These are phyloP conservation scores for Blastobotrys arbuscula DNA, from an alignment of 1,139 yeast species.

Conservation along the genomic window DNA sequence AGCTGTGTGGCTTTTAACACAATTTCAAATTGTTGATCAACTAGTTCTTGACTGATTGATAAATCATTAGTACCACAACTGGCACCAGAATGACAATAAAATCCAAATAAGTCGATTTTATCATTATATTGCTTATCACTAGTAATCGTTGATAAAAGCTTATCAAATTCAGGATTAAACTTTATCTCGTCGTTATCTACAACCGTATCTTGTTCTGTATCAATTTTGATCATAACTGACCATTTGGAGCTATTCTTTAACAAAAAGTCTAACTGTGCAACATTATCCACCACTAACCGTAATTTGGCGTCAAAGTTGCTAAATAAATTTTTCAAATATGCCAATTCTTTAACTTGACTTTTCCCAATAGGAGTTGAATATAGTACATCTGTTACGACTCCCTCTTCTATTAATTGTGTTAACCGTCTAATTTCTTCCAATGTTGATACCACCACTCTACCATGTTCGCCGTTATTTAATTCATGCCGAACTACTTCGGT, in stretches of 20 bases:
- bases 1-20: slow-evolving; percentile 48
- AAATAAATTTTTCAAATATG: slow-evolving; percentile 33
- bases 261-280: slow-evolving; percentile 49
- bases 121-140: slow-evolving; percentile 33
- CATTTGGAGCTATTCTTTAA: slow-evolving; percentile 24
- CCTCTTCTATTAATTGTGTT: slow-evolving; percentile 40
- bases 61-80: slow-evolving; percentile 49
- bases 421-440: slow-evolving; percentile 57
- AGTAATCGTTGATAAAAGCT: slow-evolving; percentile 34
- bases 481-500: slow-evolving; percentile 43
- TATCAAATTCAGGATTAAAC: slow-evolving; percentile 20
- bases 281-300: slow-evolving; percentile 55
- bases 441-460: slow-evolving; percentile 59
- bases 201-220: slow-evolving; percentile 19
- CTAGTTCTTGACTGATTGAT: slow-evolving; percentile 42
- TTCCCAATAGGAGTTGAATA: slow-evolving; percentile 61
- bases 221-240: slow-evolving; percentile 28
- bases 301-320: slow-evolving; percentile 31
- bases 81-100: slow-evolving; percentile 74
- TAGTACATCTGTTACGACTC: slow-evolving; percentile 49
- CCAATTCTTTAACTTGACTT: slow-evolving; percentile 45
- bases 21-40: slow-evolving; percentile 49
- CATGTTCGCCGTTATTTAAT: slow-evolving; percentile 42
- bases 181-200: not conserved
- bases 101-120: slow-evolving; percentile 47